Evolutionary conservation across 2,329 filamentous ascomycete species (phyloP).

Genomic region (Phyllosticta ampelicida): DNA sequence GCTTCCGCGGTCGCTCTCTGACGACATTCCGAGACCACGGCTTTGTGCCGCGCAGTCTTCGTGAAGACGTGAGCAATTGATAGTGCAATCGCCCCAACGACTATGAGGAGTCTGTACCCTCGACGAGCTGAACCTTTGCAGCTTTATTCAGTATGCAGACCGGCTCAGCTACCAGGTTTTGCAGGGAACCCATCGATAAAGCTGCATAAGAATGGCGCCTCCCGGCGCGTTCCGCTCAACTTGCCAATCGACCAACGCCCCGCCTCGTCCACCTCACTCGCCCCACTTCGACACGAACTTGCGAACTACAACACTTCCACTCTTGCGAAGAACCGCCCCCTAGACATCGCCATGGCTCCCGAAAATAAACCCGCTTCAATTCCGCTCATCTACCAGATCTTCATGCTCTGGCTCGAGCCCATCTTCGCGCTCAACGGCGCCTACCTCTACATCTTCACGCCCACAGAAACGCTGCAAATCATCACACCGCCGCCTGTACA

Average conservation of each 20-base stretch:
- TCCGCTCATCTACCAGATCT: conserved; percentile 18
- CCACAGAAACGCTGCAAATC: conserved; percentile 5
- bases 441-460: conserved; percentile 20
- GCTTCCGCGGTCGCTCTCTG: too few species aligned
- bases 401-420: conserved; percentile 21
- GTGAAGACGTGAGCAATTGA: not conserved
- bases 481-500: conserved; percentile 17
- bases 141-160: not conserved
- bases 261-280: not conserved
- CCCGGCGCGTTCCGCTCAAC: not conserved
- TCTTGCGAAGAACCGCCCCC: not conserved
- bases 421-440: conserved; percentile 19
- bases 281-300: too few species aligned
- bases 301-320: not conserved
- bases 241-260: not conserved
- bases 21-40: too few species aligned
- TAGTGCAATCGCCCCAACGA: not conserved
- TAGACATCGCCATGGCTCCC: not conserved
- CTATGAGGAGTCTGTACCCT: not conserved
- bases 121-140: not conserved
- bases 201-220: not conserved
- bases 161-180: not conserved
- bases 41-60: too few species aligned
- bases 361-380: not conserved
- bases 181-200: not conserved